These are phyloP conservation scores for Heterobasidion annosum DNA, from an alignment of 1,284 basidiomycete genomes.

Conservation along the genomic window DNA sequence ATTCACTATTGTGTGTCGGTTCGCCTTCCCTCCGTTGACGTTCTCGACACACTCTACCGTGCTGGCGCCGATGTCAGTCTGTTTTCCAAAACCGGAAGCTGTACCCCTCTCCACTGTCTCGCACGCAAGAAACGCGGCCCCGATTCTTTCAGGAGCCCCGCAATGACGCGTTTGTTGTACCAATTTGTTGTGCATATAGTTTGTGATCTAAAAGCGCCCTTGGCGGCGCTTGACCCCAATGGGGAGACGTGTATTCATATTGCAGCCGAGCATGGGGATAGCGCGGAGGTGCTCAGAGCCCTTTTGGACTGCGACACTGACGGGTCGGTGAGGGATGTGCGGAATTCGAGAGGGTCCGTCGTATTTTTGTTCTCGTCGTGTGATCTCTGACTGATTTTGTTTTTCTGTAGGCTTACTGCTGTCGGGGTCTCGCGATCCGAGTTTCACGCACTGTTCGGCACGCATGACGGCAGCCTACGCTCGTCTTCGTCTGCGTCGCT, in stretches of 20 bases:
- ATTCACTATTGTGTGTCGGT: constrained; percentile 60
- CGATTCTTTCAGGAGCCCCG: constrained; percentile 16
- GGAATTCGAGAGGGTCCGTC: constrained; percentile 59
- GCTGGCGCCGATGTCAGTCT: constrained; percentile 66
- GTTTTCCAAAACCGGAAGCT: constrained; percentile 56
- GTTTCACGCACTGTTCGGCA: constrained; percentile 48
- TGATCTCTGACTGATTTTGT: neutral
- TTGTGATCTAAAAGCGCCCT: constrained; percentile 53
- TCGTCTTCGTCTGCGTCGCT: constrained; percentile 45
- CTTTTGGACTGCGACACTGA: constrained; percentile 55
- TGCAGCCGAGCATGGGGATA: constrained; percentile 84
- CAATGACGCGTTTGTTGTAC: constrained; percentile 35
- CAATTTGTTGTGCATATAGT: constrained; percentile 58
- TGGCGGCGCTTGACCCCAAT: constrained; percentile 65
- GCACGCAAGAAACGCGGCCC: constrained; percentile 39
- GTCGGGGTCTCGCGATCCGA: constrained; percentile 56
- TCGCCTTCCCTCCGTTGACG: constrained; percentile 43
- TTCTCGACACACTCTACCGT: constrained; percentile 59
- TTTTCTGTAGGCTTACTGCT: constrained; percentile 45
- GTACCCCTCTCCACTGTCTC: constrained; percentile 62
- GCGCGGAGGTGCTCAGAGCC: constrained; percentile 47
- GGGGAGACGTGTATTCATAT: constrained; percentile 92
- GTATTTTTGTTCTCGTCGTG: neutral
- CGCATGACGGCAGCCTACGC: constrained; percentile 33
- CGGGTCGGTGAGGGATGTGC: constrained; percentile 43